Base-by-base conservation (phyloP, 208 protist genomes). In the Herpetomonas samuelpessoai region DNA sequence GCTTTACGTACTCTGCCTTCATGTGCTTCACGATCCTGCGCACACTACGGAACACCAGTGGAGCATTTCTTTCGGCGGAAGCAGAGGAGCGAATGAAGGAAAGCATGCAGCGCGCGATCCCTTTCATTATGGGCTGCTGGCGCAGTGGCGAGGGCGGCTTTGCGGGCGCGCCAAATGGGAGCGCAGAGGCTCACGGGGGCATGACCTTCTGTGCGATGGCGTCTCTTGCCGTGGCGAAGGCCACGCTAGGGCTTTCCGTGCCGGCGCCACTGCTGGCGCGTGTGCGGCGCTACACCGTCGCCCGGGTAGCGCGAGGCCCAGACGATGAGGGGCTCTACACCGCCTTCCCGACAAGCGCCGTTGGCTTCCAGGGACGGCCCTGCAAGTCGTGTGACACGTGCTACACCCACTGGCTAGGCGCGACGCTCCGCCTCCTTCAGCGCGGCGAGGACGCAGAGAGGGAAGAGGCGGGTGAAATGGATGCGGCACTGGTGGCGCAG, bases 141-240 rank as follows among this genome's bases (percentile, higher is more conserved):
- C 57, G 85, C 53, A 27, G 44, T 12, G 86, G 87, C 49, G 89
- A 95, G 19, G 70, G 44, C 39, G 85, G 67, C 24, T 84, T 92
- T 59, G 79, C 60, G 1, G 83, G 83, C 46, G 51, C 60, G 4
- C 84, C 85, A 6, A 10, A 3, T 6, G 19, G 3, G 16, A 39
- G 44, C 4, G 25, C 45, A 3, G 75, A 81, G 47, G 47, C 65
- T 12, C 66, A 75, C 46, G 76, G 88, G n/a, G 90, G 91, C 12
- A 85, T 80, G 19, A 95, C 88, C 1, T 96, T 88, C 65, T 95
- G 91, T 61, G 83, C 85, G 0, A 44, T 94, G 0, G 84, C 84
- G 0, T 50, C 84, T 3, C 63, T 95, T 7, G n/a, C 41, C 0
- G 45, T 94, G 0, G 35, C 41, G 4, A 47, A 35, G 31, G 39